Base-by-base conservation (phyloP, 352 stramenopile genomes). In the Phytophthora pini region DNA sequence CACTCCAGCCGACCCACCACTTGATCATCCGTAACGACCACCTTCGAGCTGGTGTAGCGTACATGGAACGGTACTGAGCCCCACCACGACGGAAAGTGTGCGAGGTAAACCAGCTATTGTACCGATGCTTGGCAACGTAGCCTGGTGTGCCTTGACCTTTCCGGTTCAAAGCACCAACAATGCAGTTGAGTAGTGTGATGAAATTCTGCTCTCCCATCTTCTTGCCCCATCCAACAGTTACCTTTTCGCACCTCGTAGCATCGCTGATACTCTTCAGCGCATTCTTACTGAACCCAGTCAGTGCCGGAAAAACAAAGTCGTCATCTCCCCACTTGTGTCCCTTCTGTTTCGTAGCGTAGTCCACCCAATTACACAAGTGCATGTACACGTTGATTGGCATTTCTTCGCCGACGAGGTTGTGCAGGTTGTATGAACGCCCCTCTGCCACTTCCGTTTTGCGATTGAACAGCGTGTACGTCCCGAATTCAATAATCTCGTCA, bases 11-110 rank as follows among this genome's bases (percentile, higher is more conserved):
- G 7, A 45, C 54, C 47, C 38, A 57, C 54, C 47, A 56, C 13
- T 59, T 60, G 6, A 70, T 61, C 62, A 70, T 65, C 1, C 39
- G 31, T n/a, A 61, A 43, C 13, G 47, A 61, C 55, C 54, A 61
- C 5, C 47, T 54, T 22, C 55, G 26, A 38, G 34, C 34, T n/a
- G 34, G 10, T 10, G 4, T 40, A 17, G 29, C 32, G 12, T 60
- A 64, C 48, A 58, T 55, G 17, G 65, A 65, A 20, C 40, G 40
- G n/a, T 46, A 66, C 26, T 55, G 49, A 6, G 32, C 49, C n/a
- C 49, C 41, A 2, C 3, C 41, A 6, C 58, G 58, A 20, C 58
- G 27, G 8, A 39, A 43, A 66, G 56, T n/a, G 36, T 45, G 27
- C 40, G 56, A 4, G 36, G 36, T 64, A n/a, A 57, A 64, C 36